A percentile compares a stretch with the other conserved stretches of the same genome.
Evolutionary conservation across 306 rosid species (phyloP).

Genomic region (Erythrophleum fordii): DNA sequence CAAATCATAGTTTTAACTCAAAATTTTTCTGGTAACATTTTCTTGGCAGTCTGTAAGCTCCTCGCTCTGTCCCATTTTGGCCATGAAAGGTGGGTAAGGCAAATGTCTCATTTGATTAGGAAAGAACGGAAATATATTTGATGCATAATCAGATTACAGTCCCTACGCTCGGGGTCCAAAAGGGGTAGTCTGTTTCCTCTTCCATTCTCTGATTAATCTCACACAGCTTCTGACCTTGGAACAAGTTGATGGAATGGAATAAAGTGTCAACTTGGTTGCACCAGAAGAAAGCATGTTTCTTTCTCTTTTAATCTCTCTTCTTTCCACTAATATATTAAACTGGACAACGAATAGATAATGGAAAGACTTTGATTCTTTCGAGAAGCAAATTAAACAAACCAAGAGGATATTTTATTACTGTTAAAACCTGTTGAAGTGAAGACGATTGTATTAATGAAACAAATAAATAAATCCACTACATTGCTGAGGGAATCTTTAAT

Average conservation of each 20-base stretch:
- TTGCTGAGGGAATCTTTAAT: constrained; percentile 24
- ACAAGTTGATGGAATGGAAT: constrained; percentile 20
- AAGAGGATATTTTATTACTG: not conserved
- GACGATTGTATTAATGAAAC: not conserved
- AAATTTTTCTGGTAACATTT: not conserved
- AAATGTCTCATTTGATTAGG: not conserved
- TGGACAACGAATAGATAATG: not conserved
- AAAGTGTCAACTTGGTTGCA: not conserved
- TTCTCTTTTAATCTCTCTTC: not conserved
- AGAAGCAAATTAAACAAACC: not conserved
- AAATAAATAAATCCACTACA: not conserved
- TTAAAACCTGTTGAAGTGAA: not conserved
- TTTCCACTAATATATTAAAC: not conserved
- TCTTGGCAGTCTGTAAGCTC: not conserved
- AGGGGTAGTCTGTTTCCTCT: no score
- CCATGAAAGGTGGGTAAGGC: not conserved
- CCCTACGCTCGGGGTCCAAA: no score
- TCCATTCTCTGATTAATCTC: no score
- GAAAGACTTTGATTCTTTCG: not conserved
- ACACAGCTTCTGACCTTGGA: not conserved
- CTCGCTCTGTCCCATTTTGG: not conserved
- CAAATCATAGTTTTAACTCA: not conserved
- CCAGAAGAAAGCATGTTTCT: not conserved
- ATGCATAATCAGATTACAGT: not conserved
- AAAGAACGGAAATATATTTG: not conserved